Base-by-base conservation (phyloP, 208 protist genomes). In the Acanthamoeba castellanii region DNA sequence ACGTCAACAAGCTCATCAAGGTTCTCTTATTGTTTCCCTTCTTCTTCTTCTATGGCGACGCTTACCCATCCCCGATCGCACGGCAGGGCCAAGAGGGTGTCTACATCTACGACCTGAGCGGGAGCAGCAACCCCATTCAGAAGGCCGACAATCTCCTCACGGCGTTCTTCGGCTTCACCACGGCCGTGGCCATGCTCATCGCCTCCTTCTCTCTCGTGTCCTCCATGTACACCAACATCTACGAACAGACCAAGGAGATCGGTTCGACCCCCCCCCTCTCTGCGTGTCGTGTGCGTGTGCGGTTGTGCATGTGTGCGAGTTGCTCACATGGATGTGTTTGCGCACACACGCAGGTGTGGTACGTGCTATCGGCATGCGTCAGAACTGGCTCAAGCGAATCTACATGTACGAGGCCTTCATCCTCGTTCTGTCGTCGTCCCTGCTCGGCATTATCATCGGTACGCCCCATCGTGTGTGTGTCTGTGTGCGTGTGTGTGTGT, bases 401-500 rank as follows among this genome's bases (percentile, higher is more conserved):
- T 99, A 98, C 95, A 95, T 99, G n/a, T 99, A 98, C 95, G 99
- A 99, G 94, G 97, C 99, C 25, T 99, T 99, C 89, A 78, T 99
- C 7, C 95, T 99, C 22, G 98, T 99, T 9, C 61, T 99, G 11
- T 93, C 98, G 5, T 96, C 98, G 0, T 98, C 98, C 1, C 27
- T 99, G 14, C 90, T 99, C 30, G 99, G 99, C 64, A 50, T 99
- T 11, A 37, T 98, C 14, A 98, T 99, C 45, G 99, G 99, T 25
- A 59, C 97, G 25, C 32, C 7, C 8, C n/a, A 20, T 70, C 9
- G 13, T 66, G 52, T 42, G 11, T 6, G 92, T 25, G 20, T 16
- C 59, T 1, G 18, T 27, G 27, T 30, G 11, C 30, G 30, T 20
- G 13, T 8, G 18, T 37, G 22, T 61, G 14, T 37, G 9, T 14